These are phyloP conservation scores for Conticribra weissflogii DNA, from an alignment of 108 stramenopile species.

Conservation along the genomic window DNA sequence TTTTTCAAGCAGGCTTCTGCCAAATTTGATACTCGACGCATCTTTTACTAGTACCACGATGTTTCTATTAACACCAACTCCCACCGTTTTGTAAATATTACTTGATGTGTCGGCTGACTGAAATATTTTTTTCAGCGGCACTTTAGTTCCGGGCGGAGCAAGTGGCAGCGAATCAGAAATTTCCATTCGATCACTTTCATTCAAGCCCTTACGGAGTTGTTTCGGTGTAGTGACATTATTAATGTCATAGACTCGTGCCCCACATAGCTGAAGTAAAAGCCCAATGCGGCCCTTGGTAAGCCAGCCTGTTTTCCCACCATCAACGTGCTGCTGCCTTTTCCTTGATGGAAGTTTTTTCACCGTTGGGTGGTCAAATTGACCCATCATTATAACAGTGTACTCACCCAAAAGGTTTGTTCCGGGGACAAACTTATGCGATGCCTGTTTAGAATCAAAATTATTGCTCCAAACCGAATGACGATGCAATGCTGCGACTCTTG, in stretches of 20 bases:
- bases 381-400: conserved; percentile 34
- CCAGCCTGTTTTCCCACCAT: conserved; percentile 5
- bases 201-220: conserved; percentile 27
- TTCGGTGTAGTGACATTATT: conserved; percentile 11
- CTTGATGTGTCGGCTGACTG: neutral
- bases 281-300: conserved; percentile 28
- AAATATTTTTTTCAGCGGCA: conserved; percentile 21
- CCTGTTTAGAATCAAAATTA: conserved; percentile 3
- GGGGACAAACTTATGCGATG: conserved; percentile 18
- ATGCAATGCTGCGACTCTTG: conserved; percentile 19
- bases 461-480: conserved; percentile 25
- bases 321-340: conserved; percentile 19
- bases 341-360: conserved; percentile 13
- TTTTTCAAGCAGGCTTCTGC: conserved; percentile 27
- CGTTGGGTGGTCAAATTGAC: conserved; percentile 46
- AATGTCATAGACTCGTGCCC: conserved; percentile 46
- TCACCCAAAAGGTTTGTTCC: conserved; percentile 44
- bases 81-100: neutral
- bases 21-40: conserved; percentile 28
- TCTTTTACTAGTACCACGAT: conserved; percentile 35
- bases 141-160: neutral
- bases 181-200: conserved; percentile 3
- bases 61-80: too few species aligned
- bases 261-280: conserved; percentile 50
- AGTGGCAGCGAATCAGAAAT: conserved; percentile 12